Conservation (phyloP, 2,329 filamentous ascomycete genomes). For the Alternaria incomplexa region DNA sequence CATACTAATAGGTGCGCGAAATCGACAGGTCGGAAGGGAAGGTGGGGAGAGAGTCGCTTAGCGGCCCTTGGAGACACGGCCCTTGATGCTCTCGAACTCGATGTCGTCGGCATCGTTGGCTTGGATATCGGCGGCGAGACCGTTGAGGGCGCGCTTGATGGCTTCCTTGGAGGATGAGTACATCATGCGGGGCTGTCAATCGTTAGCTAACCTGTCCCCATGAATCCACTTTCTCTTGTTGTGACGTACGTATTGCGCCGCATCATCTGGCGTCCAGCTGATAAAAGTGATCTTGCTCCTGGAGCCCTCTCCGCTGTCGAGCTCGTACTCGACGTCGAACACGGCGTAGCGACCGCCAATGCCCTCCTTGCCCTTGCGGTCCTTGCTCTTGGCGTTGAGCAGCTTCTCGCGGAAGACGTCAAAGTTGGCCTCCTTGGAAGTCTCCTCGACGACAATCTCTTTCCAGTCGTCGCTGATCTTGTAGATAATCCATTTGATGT, state of each 20-base stretch:
- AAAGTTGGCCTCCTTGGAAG: constrained; percentile 71
- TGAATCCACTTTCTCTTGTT: background rate
- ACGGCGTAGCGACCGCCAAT: constrained; percentile 80
- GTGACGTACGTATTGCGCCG: constrained; percentile 71
- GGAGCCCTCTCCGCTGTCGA: constrained; percentile 73
- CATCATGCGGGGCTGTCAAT: constrained; percentile 80
- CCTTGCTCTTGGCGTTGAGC: constrained; percentile 73
- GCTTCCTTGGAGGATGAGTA: constrained; percentile 89
- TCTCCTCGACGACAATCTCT: constrained; percentile 80
- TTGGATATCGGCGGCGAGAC: constrained; percentile 77
- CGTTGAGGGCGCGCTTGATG: constrained; percentile 78
- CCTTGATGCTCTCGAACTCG: constrained; percentile 74
- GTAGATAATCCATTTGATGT: constrained; percentile 83
- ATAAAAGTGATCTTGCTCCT: constrained; percentile 61
- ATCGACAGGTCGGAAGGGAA: constrained; percentile 13
- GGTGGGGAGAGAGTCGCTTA: constrained; percentile 36
- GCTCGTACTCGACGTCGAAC: constrained; percentile 82
- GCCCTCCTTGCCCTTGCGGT: constrained; percentile 63
- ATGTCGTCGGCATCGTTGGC: constrained; percentile 85
- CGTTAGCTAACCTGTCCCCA: constrained; percentile 13
- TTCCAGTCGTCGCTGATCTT: constrained; percentile 85
- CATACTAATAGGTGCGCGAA: constrained; percentile 24
- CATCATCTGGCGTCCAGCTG: constrained; percentile 63
- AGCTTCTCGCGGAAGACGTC: constrained; percentile 78
- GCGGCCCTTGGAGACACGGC: constrained; percentile 58